phyloP scores from a whole-genome alignment of 1,139 yeast species.

The Scheffersomyces illinoinensis region DNA sequence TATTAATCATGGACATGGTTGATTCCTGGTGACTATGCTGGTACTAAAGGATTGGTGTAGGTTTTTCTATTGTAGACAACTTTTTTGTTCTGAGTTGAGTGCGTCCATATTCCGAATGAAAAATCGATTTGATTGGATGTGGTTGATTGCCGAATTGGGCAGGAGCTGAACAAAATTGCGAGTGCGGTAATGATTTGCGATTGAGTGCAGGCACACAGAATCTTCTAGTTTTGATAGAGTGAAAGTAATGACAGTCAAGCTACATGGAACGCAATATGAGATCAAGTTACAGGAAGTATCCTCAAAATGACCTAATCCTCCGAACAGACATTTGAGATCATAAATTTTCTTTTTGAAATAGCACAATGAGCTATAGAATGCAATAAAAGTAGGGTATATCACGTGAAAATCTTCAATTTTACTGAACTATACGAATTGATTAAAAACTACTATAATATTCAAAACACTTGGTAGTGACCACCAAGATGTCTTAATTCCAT shows the following conservation, averaged over 20 bases:
- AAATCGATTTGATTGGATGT: conserved; percentile 40
- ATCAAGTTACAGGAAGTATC: no score
- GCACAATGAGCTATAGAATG: neutral
- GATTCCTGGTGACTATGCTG: neutral
- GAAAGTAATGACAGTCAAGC: no score
- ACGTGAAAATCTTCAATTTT: neutral
- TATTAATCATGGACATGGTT: conserved; percentile 46
- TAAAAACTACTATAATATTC: neutral
- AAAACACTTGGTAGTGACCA: no score
- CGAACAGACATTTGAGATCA: neutral
- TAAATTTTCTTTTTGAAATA: neutral
- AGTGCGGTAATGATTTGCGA: neutral
- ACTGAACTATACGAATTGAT: neutral
- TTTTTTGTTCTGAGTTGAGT: conserved; percentile 4
- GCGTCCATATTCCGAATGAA: conserved; percentile 16
- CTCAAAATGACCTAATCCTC: neutral
- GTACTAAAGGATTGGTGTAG: neutral
- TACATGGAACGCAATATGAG: no score
- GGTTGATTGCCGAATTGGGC: conserved; percentile 35
- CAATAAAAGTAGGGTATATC: neutral
- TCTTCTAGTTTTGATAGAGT: neutral
- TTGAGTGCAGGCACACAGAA: neutral
- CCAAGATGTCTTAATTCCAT: no score
- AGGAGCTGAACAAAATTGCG: conserved; percentile 8
- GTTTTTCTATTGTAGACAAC: neutral